phyloP scores from a whole-genome alignment of 257 asterid species.

The Haberlea rhodopensis region DNA sequence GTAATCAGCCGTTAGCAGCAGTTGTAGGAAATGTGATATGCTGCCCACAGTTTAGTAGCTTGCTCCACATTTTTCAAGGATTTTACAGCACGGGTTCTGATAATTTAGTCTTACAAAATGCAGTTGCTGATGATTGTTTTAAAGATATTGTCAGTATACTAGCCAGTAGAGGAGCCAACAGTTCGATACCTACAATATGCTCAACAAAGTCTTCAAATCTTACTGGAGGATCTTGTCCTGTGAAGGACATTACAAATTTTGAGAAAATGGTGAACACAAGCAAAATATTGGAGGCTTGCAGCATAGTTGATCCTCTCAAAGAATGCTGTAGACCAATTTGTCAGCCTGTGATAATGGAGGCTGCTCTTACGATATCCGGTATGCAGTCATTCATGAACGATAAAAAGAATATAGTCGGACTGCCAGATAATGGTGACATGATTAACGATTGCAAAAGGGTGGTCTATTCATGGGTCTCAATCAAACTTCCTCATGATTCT shows the following conservation, averaged over 20 bases:
- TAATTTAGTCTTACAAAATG: conserved; percentile 66
- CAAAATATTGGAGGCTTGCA: conserved; percentile 83
- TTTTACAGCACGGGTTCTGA: conserved; percentile 61
- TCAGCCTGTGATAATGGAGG: conserved; percentile 88
- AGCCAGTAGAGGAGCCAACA: conserved; percentile 93
- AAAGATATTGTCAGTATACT: conserved; percentile 90
- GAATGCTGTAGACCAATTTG: conserved; percentile 94
- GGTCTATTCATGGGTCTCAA: conserved; percentile 81
- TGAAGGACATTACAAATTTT: conserved; percentile 66
- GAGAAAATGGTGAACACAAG: conserved; percentile 84
- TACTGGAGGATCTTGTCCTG: conserved; percentile 97
- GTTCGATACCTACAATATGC: conserved; percentile 71
- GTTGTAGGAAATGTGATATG: conserved; percentile 89
- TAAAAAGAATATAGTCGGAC: conserved; percentile 54
- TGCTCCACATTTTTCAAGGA: conserved; percentile 94
- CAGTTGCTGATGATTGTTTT: conserved; percentile 90
- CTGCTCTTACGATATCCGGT: conserved; percentile 74
- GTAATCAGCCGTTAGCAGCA: conserved; percentile 74
- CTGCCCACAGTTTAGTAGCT: conserved; percentile 92
- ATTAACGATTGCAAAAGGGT: conserved; percentile 88
- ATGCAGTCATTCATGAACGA: conserved; percentile 47
- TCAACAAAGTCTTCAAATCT: conserved; percentile 68
- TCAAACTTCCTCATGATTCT: conserved; percentile 68
- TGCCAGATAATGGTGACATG: conserved; percentile 47
- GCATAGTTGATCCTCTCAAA: conserved; percentile 77